These are phyloP conservation scores for Rhexocercosporidium sp. DNA, from an alignment of 2,329 filamentous ascomycete genomes.

Conservation along the genomic window DNA sequence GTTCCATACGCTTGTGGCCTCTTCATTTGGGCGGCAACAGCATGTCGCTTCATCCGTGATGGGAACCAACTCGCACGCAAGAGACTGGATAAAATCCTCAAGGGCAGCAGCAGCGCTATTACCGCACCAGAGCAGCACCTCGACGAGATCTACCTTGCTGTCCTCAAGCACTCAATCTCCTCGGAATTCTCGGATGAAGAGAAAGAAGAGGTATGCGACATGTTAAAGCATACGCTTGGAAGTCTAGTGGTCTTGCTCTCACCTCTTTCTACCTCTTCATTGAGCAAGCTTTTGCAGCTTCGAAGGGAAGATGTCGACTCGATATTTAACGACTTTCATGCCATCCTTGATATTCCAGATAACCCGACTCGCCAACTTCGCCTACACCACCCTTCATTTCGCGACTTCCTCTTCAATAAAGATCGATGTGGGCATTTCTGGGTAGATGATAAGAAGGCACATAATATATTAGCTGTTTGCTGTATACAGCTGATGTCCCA, in stretches of 20 bases:
- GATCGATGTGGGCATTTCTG: too few relatives aligned
- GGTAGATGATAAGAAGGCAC: too few relatives aligned
- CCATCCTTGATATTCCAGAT: constrained; percentile 18
- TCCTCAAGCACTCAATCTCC: constrained; percentile 23
- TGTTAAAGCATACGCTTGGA: constrained; percentile 23
- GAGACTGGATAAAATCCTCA: constrained; percentile 23
- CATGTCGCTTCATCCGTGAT: constrained; percentile 25
- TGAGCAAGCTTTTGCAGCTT: constrained; percentile 20
- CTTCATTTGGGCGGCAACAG: too few relatives aligned
- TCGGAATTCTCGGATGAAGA: constrained; percentile 22
- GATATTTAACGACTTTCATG: constrained; percentile 21
- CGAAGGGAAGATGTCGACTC: constrained; percentile 9
- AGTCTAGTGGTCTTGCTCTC: constrained; percentile 19
- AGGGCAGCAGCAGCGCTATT: constrained; percentile 14
- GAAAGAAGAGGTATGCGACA: constrained; percentile 19
- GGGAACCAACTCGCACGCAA: constrained; percentile 6
- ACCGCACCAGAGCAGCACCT: constrained; percentile 27
- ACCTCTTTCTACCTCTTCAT: background rate
- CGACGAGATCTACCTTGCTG: constrained; percentile 23
- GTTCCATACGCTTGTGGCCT: constrained; percentile 10
- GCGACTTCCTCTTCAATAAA: constrained; percentile 42
- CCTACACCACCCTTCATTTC: constrained; percentile 42
- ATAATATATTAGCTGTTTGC: constrained; percentile 37
- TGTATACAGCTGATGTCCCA: constrained; percentile 43
- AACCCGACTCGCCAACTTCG: constrained; percentile 24